phyloP scores from a whole-genome alignment of 805 yeast species.

The Ogataea thermomethanolica region DNA sequence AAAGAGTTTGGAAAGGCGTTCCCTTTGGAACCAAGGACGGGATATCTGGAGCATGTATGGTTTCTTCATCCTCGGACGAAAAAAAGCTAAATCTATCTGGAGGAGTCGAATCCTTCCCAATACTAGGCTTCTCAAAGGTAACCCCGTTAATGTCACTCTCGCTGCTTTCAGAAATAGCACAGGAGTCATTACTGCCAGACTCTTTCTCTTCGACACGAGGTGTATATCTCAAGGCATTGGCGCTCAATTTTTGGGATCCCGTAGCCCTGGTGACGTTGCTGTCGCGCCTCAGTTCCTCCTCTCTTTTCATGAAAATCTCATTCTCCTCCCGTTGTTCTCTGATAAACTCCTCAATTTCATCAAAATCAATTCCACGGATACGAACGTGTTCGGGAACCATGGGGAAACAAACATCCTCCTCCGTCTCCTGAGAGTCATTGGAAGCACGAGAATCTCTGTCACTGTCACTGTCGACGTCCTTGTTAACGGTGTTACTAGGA shows the following conservation, averaged over 20 bases:
- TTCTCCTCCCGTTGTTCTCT: slow-evolving; percentile 54
- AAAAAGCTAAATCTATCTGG: slow-evolving; percentile 86
- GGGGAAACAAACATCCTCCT: slow-evolving; percentile 97
- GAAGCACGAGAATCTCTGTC: slow-evolving; percentile 73
- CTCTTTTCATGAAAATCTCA: slow-evolving; percentile 33
- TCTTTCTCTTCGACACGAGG: slow-evolving; percentile 38
- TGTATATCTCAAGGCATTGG: slow-evolving; percentile 61
- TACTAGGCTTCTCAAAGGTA: slow-evolving; percentile 19
- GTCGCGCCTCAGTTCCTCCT: slow-evolving; percentile 28
- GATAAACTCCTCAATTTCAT: slow-evolving; percentile 81
- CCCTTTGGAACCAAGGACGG: slow-evolving; percentile 70
- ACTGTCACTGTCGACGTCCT: slow-evolving; percentile 42
- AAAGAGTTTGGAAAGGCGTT: slow-evolving; percentile 62
- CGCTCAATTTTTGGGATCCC: slow-evolving; percentile 36
- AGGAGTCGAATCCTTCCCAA: slow-evolving; percentile 27
- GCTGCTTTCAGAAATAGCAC: slow-evolving; percentile 13
- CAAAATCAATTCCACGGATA: slow-evolving; percentile 80
- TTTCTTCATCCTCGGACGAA: slow-evolving; percentile 76
- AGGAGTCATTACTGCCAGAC: slow-evolving; percentile 10
- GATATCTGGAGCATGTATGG: slow-evolving; percentile 85
- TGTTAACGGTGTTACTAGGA: slow-evolving; percentile 12
- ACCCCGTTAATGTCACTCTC: slow-evolving; percentile 17
- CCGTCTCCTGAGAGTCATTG: slow-evolving; percentile 83
- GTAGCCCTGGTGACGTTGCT: slow-evolving; percentile 27
- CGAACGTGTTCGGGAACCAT: slow-evolving; percentile 66